Evolutionary conservation across 768 basidiomycete species (phyloP), one percentile per base, ranked within the genome.

Genomic region (Roridomyces roridus): DNA sequence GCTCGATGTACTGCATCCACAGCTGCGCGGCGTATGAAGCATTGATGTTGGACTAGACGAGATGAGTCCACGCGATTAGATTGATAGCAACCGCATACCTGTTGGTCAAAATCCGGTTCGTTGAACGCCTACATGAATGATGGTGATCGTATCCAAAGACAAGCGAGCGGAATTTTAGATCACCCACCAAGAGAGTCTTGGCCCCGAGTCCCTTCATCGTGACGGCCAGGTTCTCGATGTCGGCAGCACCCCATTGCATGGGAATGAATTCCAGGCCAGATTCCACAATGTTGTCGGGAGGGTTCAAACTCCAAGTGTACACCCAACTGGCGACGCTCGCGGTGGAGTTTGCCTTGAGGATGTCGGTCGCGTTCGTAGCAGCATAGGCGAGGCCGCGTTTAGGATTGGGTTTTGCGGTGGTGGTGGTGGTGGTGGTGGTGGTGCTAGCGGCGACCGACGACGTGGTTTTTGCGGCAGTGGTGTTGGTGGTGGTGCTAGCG

Each of bases 1-100:
- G 86, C 56, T 88, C 75, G 24, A 87, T 71, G 56, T 81, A 78
- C 58, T 79, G 73, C 68, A 76, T 80, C 87, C 87, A 89, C 9
- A 85, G 68, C n/a, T 75, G 68, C 1, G 83, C 81, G 39, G 81
- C 82, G 20, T 74, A 71, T 10, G 67, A 67, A 6, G 80, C 74
- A 26, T 72, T 65, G 39, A 83, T 77, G 44, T 83, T 80, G 18
- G 82, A 74, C 59, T 34, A 34, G 15, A 34, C 15, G 11, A 15
- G 31, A 15, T 34, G 15, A 34, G 31, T 34, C 31, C 31, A n/a
- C n/a, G 31, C 15, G 31, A 15, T 34, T 34, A 34, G 31, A 34
- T 11, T 15, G 31, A 34, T 34, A 15, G 11, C 11, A 10, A 10
- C 2, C 31, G 15, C 31, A 34, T 15, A 34, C 31, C 7, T 83